A percentile compares a stretch with the other conserved stretches of the same genome.
Evolutionary conservation across 2,329 filamentous ascomycete species (phyloP).

Genomic region (Endothia cerciana): DNA sequence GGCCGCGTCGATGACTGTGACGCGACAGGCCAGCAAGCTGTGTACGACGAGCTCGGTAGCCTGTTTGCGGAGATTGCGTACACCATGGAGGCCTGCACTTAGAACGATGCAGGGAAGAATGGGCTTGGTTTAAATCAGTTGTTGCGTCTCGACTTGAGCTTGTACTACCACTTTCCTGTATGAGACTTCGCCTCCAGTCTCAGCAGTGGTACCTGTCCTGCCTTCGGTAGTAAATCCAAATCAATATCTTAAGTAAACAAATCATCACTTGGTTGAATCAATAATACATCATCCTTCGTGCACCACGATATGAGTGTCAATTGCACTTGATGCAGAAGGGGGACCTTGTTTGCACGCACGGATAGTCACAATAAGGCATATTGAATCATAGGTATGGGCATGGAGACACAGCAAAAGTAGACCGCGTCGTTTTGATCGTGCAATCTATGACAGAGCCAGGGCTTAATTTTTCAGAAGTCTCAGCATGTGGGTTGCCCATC

Average conservation of each 20-base stretch:
- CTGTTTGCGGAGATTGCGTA: constrained; percentile 12
- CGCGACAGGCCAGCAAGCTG: constrained; percentile 1
- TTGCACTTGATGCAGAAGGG: background rate
- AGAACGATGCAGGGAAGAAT: constrained; percentile 1
- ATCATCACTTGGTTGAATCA: background rate
- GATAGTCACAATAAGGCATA: too few relatives aligned
- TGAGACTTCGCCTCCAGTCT: background rate
- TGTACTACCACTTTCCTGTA: background rate
- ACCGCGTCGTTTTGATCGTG: too few relatives aligned
- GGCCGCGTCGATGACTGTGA: constrained; percentile 1
- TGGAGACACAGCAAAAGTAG: too few relatives aligned
- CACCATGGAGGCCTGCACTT: constrained; percentile 4
- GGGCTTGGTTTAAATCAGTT: too few relatives aligned
- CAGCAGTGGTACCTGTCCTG: background rate
- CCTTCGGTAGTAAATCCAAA: background rate
- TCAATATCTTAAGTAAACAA: background rate
- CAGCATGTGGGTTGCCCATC: too few relatives aligned
- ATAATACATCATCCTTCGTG: background rate
- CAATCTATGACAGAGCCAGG: too few relatives aligned
- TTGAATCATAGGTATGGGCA: too few relatives aligned
- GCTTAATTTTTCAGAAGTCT: too few relatives aligned
- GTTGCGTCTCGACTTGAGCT: too few relatives aligned
- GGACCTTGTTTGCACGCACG: too few relatives aligned
- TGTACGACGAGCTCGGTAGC: background rate
- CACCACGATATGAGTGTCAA: background rate